Conservation (phyloP, 2,329 filamentous ascomycete species). For the Epichloe baconii region DNA sequence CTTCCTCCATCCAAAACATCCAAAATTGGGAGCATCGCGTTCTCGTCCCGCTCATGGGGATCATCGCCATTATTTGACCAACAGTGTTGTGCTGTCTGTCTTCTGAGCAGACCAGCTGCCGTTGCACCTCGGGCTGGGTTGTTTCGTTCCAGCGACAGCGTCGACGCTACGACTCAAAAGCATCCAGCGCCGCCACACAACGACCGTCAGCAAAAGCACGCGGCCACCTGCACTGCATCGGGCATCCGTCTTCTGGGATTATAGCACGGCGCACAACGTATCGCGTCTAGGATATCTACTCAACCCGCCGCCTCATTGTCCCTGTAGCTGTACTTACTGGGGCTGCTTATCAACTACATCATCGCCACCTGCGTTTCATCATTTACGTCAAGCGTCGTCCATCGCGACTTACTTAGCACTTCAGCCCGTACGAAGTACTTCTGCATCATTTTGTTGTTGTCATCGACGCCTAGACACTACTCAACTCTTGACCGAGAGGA, state of each 20-base stretch:
- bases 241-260: background rate
- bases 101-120: background rate
- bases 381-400: background rate
- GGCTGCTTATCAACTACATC: background rate
- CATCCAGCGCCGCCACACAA: background rate
- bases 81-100: background rate
- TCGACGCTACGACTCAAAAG: constrained; percentile 1
- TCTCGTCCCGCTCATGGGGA: background rate
- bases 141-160: background rate
- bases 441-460: constrained; percentile 3
- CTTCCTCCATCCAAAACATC: background rate
- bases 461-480: constrained; percentile 2
- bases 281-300: background rate
- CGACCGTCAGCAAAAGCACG: constrained; percentile 1
- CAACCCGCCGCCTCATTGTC: background rate
- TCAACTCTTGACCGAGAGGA: constrained; percentile 6
- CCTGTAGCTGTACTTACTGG: background rate
- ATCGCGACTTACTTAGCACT: background rate
- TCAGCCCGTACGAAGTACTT: background rate
- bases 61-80: background rate
- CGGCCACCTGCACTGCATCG: constrained; percentile 3
- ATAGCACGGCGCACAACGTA: background rate
- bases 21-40: background rate
- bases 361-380: background rate
- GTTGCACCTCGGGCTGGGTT: background rate